These are phyloP conservation scores for Picochlorum sp. DNA, from an alignment of 139 green algal species.

Conservation along the genomic window DNA sequence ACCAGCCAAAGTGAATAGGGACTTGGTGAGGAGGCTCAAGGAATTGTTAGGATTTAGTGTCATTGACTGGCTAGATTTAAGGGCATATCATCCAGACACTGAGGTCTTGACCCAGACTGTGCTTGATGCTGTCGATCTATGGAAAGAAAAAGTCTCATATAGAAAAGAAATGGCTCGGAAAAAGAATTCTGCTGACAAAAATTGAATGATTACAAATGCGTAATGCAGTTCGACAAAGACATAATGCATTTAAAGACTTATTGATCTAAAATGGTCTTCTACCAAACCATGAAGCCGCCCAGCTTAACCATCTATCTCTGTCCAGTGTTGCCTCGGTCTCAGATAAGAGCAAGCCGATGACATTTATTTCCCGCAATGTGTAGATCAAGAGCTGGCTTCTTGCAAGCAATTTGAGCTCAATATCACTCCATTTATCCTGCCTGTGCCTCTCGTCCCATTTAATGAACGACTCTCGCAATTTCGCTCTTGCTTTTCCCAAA, in stretches of 20 bases:
- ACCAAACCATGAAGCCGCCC: constrained; percentile 6
- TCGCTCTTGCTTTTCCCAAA: background rate
- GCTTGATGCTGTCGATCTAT: constrained; percentile 4
- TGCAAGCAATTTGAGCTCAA: constrained; percentile 7
- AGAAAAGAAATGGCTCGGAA: background rate
- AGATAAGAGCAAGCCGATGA: background rate
- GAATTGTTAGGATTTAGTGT: background rate
- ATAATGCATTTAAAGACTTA: background rate
- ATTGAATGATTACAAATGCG: too few species aligned
- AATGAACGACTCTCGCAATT: background rate
- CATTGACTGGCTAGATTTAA: constrained; percentile 9
- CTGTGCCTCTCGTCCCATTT: background rate
- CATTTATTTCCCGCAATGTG: constrained; percentile 1
- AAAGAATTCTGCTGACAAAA: background rate
- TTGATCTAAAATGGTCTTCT: background rate
- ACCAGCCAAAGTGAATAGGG: background rate
- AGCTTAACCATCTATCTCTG: background rate
- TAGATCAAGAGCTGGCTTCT: background rate
- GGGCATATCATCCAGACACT: constrained; percentile 7
- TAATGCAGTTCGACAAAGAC: too few species aligned
- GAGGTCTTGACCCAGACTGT: background rate
- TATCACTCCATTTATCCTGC: background rate
- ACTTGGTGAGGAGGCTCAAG: background rate
- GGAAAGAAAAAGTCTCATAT: constrained; percentile 5
- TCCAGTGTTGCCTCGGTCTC: constrained; percentile 4